phyloP scores from a whole-genome alignment of 495 filamentous ascomycete genomes.

The Melanomma pulvis-pyrius region DNA sequence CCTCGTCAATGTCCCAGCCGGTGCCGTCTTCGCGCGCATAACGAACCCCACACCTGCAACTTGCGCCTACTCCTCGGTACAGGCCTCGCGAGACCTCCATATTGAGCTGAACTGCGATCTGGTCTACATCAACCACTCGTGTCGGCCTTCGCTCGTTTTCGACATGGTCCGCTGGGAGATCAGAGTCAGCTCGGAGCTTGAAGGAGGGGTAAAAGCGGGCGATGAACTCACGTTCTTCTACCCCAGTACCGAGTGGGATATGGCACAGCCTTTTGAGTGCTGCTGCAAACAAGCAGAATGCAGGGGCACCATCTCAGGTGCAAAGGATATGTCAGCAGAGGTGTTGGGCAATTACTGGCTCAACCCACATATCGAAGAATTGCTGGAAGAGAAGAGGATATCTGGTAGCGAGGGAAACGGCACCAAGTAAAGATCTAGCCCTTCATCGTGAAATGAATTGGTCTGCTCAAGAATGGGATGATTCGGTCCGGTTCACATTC shows the following conservation, averaged over 20 bases:
- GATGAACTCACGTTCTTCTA: constrained; percentile 80
- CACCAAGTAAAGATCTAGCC: background rate
- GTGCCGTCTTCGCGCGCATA: constrained; percentile 63
- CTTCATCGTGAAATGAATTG: background rate
- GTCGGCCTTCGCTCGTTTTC: constrained; percentile 70
- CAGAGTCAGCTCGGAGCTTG: constrained; percentile 49
- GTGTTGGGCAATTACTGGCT: constrained; percentile 56
- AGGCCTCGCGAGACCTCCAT: constrained; percentile 62
- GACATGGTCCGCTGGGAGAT: constrained; percentile 67
- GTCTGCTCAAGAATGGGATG: background rate
- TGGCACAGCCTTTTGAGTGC: constrained; percentile 74
- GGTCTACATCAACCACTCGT: constrained; percentile 76
- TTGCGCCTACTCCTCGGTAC: constrained; percentile 69
- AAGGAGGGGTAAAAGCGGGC: constrained; percentile 52
- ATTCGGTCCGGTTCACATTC: background rate
- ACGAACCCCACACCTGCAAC: constrained; percentile 48
- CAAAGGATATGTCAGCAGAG: constrained; percentile 53
- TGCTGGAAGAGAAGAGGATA: constrained; percentile 43
- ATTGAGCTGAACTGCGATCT: constrained; percentile 76
- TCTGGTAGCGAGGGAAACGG: background rate
- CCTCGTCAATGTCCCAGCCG: constrained; percentile 63
- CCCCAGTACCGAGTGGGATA: constrained; percentile 74
- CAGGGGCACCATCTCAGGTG: constrained; percentile 57
- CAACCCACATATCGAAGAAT: constrained; percentile 57
- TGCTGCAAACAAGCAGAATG: constrained; percentile 57